phyloP scores from a whole-genome alignment of 2,329 filamentous ascomycete species.

The Aureobasidium uvarum region DNA sequence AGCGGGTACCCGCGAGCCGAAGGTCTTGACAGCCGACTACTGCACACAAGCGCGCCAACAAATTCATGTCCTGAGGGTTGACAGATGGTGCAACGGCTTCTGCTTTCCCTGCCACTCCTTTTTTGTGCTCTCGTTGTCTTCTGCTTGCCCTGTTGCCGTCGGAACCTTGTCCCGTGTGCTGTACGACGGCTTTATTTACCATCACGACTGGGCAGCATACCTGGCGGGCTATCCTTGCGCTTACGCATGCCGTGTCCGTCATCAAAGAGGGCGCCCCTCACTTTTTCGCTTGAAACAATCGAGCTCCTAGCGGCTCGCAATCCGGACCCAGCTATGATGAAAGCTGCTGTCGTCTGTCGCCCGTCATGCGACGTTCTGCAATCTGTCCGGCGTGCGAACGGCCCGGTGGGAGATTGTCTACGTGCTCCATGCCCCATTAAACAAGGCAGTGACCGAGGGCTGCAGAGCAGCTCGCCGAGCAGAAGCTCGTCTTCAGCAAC shows the following conservation, averaged over 20 bases:
- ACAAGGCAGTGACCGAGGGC: neutral
- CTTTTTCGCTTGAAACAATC: conserved; percentile 24
- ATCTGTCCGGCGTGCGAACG: conserved; percentile 9
- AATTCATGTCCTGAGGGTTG: conserved; percentile 19
- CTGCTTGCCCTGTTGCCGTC: conserved; percentile 25
- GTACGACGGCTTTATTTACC: conserved; percentile 22
- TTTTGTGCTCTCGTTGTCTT: conserved; percentile 23
- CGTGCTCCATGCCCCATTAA: neutral
- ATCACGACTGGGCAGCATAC: conserved; percentile 21
- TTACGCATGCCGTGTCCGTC: conserved; percentile 24
- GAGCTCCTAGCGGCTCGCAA: conserved; percentile 14
- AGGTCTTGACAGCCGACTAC: conserved; percentile 26
- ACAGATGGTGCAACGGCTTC: conserved; percentile 24
- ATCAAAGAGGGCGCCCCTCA: conserved; percentile 22
- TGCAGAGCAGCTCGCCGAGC: neutral
- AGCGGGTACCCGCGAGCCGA: conserved; percentile 26
- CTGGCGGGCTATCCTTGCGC: conserved; percentile 22
- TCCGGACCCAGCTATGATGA: conserved; percentile 1
- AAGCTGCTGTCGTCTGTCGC: conserved; percentile 3
- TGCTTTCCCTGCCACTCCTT: conserved; percentile 16
- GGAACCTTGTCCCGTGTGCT: conserved; percentile 25
- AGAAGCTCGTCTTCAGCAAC: neutral
- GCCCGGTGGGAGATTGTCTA: conserved; percentile 1
- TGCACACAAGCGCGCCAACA: conserved; percentile 27
- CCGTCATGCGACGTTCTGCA: conserved; percentile 12